These are phyloP conservation scores for Phaeosphaeria sp. DNA, from an alignment of 2,329 filamentous ascomycete genomes.

Conservation along the genomic window DNA sequence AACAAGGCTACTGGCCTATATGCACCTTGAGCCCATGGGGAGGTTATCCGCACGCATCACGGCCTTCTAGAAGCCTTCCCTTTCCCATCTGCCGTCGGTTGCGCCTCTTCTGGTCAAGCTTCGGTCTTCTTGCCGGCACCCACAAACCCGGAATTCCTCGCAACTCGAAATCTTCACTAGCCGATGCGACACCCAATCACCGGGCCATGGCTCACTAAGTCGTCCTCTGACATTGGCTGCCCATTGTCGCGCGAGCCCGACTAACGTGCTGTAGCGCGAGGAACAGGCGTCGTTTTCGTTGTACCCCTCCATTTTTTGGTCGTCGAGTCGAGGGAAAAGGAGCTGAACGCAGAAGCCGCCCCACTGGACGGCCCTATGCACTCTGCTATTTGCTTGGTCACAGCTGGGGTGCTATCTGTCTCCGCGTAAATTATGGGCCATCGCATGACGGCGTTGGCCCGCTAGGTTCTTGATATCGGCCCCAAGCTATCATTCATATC, in stretches of 20 bases:
- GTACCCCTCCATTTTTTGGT: constrained; percentile 26
- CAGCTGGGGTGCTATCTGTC: constrained; percentile 20
- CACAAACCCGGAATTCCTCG: constrained; percentile 10
- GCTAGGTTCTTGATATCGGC: constrained; percentile 27
- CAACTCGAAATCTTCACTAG: background rate
- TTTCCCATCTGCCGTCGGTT: constrained; percentile 20
- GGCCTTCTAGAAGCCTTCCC: constrained; percentile 8
- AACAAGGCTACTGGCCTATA: background rate
- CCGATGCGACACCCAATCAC: constrained; percentile 22
- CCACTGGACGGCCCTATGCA: constrained; percentile 23
- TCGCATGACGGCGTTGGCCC: constrained; percentile 22
- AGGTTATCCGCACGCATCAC: background rate
- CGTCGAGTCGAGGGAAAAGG: constrained; percentile 19
- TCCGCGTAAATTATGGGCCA: constrained; percentile 13
- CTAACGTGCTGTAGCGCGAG: constrained; percentile 23
- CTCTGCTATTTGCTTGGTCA: constrained; percentile 21
- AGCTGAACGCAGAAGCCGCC: constrained; percentile 14
- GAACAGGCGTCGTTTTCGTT: constrained; percentile 19
- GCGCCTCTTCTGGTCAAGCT: constrained; percentile 21
- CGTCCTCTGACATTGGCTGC: constrained; percentile 32
- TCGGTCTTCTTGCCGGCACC: constrained; percentile 28
- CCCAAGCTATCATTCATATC: constrained; percentile 23
- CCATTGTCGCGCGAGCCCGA: constrained; percentile 5
- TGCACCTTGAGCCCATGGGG: background rate
- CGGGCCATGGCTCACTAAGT: constrained; percentile 21